These are phyloP conservation scores for Fusarium musae DNA, from an alignment of 2,329 filamentous ascomycete species.

Conservation along the genomic window DNA sequence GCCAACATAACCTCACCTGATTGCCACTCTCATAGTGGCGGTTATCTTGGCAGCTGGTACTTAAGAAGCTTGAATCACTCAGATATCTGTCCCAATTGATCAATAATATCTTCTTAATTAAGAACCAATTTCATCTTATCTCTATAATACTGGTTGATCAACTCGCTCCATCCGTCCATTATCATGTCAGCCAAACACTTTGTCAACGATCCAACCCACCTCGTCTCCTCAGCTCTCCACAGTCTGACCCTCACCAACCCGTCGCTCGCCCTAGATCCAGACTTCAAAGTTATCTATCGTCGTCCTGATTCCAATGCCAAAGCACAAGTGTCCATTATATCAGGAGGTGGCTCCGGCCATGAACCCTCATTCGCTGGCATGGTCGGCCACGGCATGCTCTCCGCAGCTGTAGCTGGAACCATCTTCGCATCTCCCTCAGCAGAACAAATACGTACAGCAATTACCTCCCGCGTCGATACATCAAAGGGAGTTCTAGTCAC, in stretches of 20 bases:
- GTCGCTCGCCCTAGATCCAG: slow-evolving; percentile 77
- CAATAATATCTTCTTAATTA: not conserved
- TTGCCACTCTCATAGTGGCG: not conserved
- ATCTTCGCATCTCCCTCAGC: slow-evolving; percentile 86
- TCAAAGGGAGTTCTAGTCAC: slow-evolving; percentile 84
- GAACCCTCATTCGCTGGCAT: slow-evolving; percentile 89
- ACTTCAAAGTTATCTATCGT: slow-evolving; percentile 87
- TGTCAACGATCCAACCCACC: slow-evolving; percentile 82
- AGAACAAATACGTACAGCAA: slow-evolving; percentile 82
- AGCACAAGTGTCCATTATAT: slow-evolving; percentile 83
- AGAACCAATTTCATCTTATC: not conserved
- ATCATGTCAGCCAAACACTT: slow-evolving; percentile 80
- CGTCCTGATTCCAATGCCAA: slow-evolving; percentile 61
- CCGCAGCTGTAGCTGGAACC: slow-evolving; percentile 84
- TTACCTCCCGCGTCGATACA: slow-evolving; percentile 77
- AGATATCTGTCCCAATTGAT: not conserved
- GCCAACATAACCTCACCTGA: slow-evolving; percentile 9
- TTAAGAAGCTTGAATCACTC: slow-evolving; percentile 1
- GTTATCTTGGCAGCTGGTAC: not conserved
- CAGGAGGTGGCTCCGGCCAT: slow-evolving; percentile 89
- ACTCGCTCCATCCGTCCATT: not conserved
- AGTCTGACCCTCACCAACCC: slow-evolving; percentile 87
- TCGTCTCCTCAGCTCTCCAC: slow-evolving; percentile 81
- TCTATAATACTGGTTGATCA: slow-evolving; percentile 3
- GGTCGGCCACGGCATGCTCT: slow-evolving; percentile 83